These are phyloP conservation scores for Pyrenophora teres DNA, from an alignment of 2,329 filamentous ascomycete species.

Conservation along the genomic window DNA sequence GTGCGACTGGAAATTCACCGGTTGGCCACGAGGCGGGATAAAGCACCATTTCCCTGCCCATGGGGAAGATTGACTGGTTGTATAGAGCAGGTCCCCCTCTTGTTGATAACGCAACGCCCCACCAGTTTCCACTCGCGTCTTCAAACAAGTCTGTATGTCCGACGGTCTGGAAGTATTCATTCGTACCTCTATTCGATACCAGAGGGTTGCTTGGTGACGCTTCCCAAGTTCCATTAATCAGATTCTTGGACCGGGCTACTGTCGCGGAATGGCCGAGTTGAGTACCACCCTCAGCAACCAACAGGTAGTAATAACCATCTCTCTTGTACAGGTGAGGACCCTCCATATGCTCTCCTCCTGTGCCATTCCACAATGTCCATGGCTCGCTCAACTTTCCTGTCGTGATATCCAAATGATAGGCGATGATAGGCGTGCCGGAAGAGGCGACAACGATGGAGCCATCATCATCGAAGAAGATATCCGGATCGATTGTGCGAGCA, in stretches of 20 bases:
- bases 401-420: constrained; percentile 39
- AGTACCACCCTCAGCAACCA: constrained; percentile 45
- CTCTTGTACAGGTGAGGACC: constrained; percentile 48
- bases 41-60: too few species aligned
- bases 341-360: constrained; percentile 33
- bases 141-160: constrained; percentile 39
- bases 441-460: constrained; percentile 56
- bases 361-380: constrained; percentile 30
- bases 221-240: constrained; percentile 44
- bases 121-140: constrained; percentile 30
- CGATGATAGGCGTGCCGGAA: constrained; percentile 12
- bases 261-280: constrained; percentile 40
- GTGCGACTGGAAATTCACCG: too few species aligned
- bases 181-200: constrained; percentile 41
- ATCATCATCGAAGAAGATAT: constrained; percentile 61
- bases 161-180: constrained; percentile 43
- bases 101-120: constrained; percentile 31
- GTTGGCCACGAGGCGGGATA: too few species aligned
- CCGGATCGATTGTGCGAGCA: constrained; percentile 50
- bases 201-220: constrained; percentile 43
- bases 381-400: constrained; percentile 35
- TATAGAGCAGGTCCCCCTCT: constrained; percentile 24
- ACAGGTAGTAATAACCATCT: constrained; percentile 41
- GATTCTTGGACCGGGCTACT: constrained; percentile 41
- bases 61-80: constrained; percentile 5